A percentile compares a stretch with the other conserved stretches of the same genome.
Conservation (phyloP, 148 eudicot genomes). For the Vaccinium corymbosum region DNA sequence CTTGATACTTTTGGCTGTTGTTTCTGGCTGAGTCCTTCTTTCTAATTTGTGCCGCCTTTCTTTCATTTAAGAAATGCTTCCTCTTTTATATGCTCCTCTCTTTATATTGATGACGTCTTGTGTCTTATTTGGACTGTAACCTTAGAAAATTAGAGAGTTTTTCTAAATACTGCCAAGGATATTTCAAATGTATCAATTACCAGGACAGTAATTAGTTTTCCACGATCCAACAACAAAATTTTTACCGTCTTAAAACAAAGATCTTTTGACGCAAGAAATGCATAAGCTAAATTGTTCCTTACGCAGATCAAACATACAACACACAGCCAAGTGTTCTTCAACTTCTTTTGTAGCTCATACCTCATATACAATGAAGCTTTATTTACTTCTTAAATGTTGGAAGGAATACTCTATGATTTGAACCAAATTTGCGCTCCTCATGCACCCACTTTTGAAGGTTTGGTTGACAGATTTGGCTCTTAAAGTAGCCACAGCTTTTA, state of each 20-base stretch:
- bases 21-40: not conserved
- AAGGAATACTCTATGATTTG: not conserved
- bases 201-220: not conserved
- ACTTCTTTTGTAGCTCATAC: not conserved
- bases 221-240: not conserved
- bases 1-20: not conserved
- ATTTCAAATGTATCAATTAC: not conserved
- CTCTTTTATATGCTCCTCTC: not conserved
- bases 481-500: conserved; percentile 1
- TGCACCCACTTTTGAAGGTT: not conserved
- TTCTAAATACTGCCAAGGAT: not conserved
- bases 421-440: not conserved
- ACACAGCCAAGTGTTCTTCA: not conserved
- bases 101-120: not conserved
- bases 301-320: not conserved
- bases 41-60: not conserved
- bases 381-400: not conserved
- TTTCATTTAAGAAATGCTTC: not conserved
- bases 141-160: not conserved
- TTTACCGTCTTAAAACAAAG: not conserved
- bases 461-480: not conserved
- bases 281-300: not conserved
- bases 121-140: not conserved
- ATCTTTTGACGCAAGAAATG: not conserved
- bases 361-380: not conserved